These are phyloP conservation scores for Hyphodiscus sp. DNA, from an alignment of 2,329 filamentous ascomycete genomes.

Conservation along the genomic window DNA sequence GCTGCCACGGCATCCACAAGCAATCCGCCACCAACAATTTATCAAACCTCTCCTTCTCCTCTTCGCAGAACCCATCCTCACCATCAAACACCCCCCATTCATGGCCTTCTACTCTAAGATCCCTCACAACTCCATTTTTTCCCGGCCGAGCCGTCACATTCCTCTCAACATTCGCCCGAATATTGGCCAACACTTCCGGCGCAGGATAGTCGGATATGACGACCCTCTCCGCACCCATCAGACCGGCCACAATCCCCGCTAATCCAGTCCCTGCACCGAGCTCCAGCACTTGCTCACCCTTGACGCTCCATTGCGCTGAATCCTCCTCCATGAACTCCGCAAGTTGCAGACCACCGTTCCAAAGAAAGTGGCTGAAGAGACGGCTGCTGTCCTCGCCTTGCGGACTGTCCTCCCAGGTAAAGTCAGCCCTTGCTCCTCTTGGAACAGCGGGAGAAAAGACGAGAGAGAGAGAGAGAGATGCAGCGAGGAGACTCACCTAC, in stretches of 20 bases:
- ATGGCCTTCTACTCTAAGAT: conserved; percentile 50
- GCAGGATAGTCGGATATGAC: conserved; percentile 64
- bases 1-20: conserved; percentile 69
- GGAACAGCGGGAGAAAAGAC: conserved; percentile 9
- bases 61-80: conserved; percentile 15
- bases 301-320: conserved; percentile 12
- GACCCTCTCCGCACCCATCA: conserved; percentile 44
- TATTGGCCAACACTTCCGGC: conserved; percentile 49
- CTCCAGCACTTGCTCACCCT: conserved; percentile 44
- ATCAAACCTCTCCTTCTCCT: conserved; percentile 42
- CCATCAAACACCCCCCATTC: conserved; percentile 51
- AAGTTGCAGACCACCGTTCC: conserved; percentile 57
- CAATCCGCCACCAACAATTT: conserved; percentile 66
- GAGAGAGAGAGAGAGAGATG: conserved; percentile 22
- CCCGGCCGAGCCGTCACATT: conserved; percentile 32
- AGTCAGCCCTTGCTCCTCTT: no score
- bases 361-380: conserved; percentile 67
- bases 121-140: not conserved
- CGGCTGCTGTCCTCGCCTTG: conserved; percentile 45
- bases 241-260: conserved; percentile 42
- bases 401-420: conserved; percentile 30
- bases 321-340: conserved; percentile 47
- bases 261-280: conserved; percentile 60
- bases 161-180: conserved; percentile 48
- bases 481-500: no score